phyloP scores from a whole-genome alignment of 2,329 filamentous ascomycete species.

The Endothia cerciana region DNA sequence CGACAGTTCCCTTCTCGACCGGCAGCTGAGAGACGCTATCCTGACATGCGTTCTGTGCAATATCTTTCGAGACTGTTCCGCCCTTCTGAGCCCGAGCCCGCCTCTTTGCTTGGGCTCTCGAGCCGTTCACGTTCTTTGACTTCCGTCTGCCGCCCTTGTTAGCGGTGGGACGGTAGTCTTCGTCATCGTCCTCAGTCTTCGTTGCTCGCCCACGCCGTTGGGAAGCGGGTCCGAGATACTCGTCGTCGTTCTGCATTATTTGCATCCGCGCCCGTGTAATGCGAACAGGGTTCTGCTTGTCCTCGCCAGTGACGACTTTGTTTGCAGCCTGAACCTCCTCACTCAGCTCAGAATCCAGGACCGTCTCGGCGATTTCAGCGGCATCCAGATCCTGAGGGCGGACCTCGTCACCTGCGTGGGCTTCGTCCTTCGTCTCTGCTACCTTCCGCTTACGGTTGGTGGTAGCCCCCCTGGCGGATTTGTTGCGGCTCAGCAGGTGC shows the following conservation, averaged over 20 bases:
- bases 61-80: too few species aligned
- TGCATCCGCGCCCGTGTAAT: background rate
- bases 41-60: too few species aligned
- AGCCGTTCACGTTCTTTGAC: background rate
- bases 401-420: background rate
- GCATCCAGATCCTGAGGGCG: background rate
- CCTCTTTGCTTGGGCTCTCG: too few species aligned
- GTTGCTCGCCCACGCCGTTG: constrained; percentile 3
- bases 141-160: constrained; percentile 12
- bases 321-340: background rate
- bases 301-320: background rate
- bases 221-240: background rate
- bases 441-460: background rate
- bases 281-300: background rate
- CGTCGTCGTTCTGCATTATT: background rate
- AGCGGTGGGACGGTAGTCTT: constrained; percentile 5
- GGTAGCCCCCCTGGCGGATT: constrained; percentile 9
- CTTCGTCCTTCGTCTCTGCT: background rate
- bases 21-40: too few species aligned
- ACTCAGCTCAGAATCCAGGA: background rate
- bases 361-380: background rate
- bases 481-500: constrained; percentile 39
- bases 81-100: too few species aligned
- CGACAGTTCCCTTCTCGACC: too few species aligned
- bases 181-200: constrained; percentile 10